Base-by-base conservation (phyloP, 2,329 filamentous ascomycete species). In the Amylocarpus encephaloides region DNA sequence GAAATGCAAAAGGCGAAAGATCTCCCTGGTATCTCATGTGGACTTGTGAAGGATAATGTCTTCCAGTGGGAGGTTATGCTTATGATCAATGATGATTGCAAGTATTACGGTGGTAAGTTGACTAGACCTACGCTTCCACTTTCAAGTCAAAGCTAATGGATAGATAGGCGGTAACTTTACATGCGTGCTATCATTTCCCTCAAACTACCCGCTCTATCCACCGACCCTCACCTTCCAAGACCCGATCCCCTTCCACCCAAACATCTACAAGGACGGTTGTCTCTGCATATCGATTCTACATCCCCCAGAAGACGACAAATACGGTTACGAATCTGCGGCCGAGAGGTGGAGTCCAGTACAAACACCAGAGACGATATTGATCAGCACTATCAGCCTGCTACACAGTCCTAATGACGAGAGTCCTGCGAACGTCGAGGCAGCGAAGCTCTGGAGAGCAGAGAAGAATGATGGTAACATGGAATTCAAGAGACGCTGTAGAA, bases 61-160 rank as follows among this genome's bases (percentile, higher is more conserved):
- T 96, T 96, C 59, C 87, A 95, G 73, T 98, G 93, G 93, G 91
- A 97, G 70, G 90, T 97, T 16, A 95, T 96, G 87, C 81, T 98
- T 54, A 97, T 98, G 92, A 92, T 97, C 59, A 89, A 82, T 55
- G 91, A 96, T 62, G 2, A 70, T 88, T 3, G 89, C 87, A 66
- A 88, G 86, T 12, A 85, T 90, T 62, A 88, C 88, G 82, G 86
- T 83, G 49, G 76, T 78, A 67, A 64, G 73, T 71, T 2, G 12
- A 36, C 11, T 16, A 6, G 11, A 1, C 26, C 43, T 22, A 42
- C n/a, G 18, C 39, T 35, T 42, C 18, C 90, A 95, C 11, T 2
- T n/a, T n/a, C n/a, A n/a, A 11, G 6, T 11, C 10, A 3, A 26
- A 15, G 29, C 38, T 44, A 35, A 40, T 22, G 0, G 41, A 32